Base-by-base conservation (phyloP, 495 filamentous ascomycete genomes). In the Tuber aestivum region DNA sequence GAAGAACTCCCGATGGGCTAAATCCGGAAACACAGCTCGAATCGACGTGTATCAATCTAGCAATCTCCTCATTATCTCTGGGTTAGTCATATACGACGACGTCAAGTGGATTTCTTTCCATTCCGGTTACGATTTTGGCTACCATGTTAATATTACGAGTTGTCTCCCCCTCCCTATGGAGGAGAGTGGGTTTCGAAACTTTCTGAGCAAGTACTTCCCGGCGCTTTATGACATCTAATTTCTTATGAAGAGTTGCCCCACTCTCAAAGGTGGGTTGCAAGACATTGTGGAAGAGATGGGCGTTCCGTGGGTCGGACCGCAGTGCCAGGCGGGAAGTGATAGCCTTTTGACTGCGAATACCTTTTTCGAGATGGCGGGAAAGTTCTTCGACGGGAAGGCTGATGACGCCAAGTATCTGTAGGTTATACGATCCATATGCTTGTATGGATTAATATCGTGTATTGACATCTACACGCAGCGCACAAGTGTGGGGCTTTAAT, bases 111-210 rank as follows among this genome's bases (percentile, higher is more conserved):
- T 99, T 45, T 96, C 93, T 32, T 98, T 98, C 85, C 95, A 99
- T 84, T 94, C 93, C n/a, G 95, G 95, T 70, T 99, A 99, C 85
- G 95, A 99, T 85, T 97, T 99, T 85, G 95, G 93, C 50, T 97
- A 98, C 82, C 85, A 98, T 70, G 93, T 97, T 82, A 98, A 99
- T 85, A 90, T 97, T 48, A 91, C 98, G 84, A 88, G 90, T 44
- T 91, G 90, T 84, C 87, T 90, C 38, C 89, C 90, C 69, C 87
- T 99, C 18, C 95, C 95, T 4, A 91, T 93, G 74, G 92, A 94
- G 78, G 95, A 98, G 83, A 88, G 89, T 65, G 91, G 94, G 72
- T 99, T 97, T 83, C 92, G 94, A 82, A 88, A 89, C 74, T 86
- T 93, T 27, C 92, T 97, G 75, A 91, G 91, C 74, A 92, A 92